These are phyloP conservation scores for Diaporthe sp. DNA, from an alignment of 2,329 filamentous ascomycete genomes.

Conservation along the genomic window DNA sequence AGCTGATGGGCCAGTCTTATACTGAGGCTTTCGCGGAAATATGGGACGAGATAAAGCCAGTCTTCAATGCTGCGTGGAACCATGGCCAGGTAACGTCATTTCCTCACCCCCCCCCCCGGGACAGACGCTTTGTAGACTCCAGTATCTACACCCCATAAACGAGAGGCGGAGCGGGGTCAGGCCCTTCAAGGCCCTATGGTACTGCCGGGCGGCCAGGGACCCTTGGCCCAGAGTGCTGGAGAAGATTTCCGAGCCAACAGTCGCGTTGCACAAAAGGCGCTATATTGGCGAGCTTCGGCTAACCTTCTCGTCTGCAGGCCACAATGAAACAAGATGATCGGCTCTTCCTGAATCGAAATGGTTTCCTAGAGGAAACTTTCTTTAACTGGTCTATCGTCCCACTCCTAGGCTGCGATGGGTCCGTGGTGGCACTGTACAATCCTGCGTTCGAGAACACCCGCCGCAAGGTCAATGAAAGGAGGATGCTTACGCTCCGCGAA, in stretches of 20 bases:
- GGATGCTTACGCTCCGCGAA: conserved; percentile 83
- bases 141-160: not conserved
- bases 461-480: conserved; percentile 79
- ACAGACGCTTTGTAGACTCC: too few relatives aligned
- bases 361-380: conserved; percentile 81
- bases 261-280: too few relatives aligned
- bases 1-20: conserved; percentile 79
- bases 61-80: conserved; percentile 73
- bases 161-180: too few relatives aligned
- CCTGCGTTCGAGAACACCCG: conserved; percentile 85
- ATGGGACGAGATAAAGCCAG: conserved; percentile 75
- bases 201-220: too few relatives aligned
- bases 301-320: conserved; percentile 59
- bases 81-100: conserved; percentile 58
- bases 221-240: too few relatives aligned
- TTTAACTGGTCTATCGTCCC: conserved; percentile 88
- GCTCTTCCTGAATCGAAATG: conserved; percentile 76
- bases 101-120: too few relatives aligned
- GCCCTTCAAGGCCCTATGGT: not conserved
- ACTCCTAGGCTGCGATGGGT: conserved; percentile 78
- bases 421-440: conserved; percentile 81
- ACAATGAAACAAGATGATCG: conserved; percentile 88
- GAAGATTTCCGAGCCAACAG: not conserved
- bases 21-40: conserved; percentile 78
- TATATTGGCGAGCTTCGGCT: not conserved